A percentile compares a stretch with the other conserved stretches of the same genome.
Evolutionary conservation across 768 basidiomycete genomes (phyloP).

Genomic region (Pisolithus sp.): DNA sequence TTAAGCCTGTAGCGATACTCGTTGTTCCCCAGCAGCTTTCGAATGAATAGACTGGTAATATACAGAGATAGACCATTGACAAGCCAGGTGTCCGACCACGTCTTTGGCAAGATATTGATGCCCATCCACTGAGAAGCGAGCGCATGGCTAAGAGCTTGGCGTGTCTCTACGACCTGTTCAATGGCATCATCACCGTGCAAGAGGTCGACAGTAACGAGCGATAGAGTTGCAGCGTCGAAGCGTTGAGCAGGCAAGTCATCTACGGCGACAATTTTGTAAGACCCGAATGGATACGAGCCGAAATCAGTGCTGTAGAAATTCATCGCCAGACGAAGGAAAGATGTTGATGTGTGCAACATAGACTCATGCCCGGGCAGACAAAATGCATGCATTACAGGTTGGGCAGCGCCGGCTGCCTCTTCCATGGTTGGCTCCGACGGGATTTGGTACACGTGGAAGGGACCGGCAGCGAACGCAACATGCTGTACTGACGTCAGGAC

Average conservation of each 20-base stretch:
- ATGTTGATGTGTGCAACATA: slow-evolving; percentile 60
- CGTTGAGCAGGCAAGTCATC: slow-evolving; percentile 79
- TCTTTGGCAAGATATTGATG: slow-evolving; percentile 90
- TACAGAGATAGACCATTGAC: slow-evolving; percentile 90
- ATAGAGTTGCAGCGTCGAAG: slow-evolving; percentile 80
- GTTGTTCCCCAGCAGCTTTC: slow-evolving; percentile 88
- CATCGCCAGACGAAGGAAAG: slow-evolving; percentile 84
- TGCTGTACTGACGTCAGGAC: slow-evolving; percentile 92
- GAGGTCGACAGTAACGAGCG: slow-evolving; percentile 72
- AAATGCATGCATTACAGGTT: slow-evolving; percentile 83
- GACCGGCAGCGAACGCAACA: slow-evolving; percentile 91
- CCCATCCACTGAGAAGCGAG: slow-evolving; percentile 96
- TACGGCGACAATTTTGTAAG: slow-evolving; percentile 92
- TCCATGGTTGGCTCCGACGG: slow-evolving; percentile 55
- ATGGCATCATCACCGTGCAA: slow-evolving; percentile 85
- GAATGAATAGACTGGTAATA: slow-evolving; percentile 81
- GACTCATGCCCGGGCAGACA: slow-evolving; percentile 86
- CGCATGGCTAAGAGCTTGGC: slow-evolving; percentile 80
- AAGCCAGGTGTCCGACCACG: slow-evolving; percentile 95
- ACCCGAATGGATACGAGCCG: slow-evolving; percentile 93
- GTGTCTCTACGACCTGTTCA: slow-evolving; percentile 88
- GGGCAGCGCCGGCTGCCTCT: slow-evolving; percentile 55
- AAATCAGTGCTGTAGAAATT: slow-evolving; percentile 86
- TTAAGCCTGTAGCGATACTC: slow-evolving; percentile 94
- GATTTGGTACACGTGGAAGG: slow-evolving; percentile 76